Evolutionary conservation across 2,329 filamentous ascomycete species (phyloP).

Genomic region (Monosporascus sp.): DNA sequence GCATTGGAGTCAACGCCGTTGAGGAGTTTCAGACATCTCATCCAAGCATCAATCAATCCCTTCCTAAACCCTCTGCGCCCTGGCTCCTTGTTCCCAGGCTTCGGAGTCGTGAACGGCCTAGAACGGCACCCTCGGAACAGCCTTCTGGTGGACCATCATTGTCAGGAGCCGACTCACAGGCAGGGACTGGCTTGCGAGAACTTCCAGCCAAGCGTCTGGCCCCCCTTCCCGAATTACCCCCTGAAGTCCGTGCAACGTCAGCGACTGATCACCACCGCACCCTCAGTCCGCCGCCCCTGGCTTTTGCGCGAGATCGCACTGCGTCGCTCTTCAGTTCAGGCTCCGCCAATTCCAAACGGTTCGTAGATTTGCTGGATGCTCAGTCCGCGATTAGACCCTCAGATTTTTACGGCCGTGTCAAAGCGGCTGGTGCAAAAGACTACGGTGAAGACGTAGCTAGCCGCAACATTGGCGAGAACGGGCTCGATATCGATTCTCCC

Average conservation of each 20-base stretch:
- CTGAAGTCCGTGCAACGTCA: conserved; percentile 13
- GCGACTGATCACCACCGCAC: conserved; percentile 6
- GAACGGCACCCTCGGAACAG: conserved; percentile 26
- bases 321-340: conserved; percentile 29
- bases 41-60: conserved; percentile 19
- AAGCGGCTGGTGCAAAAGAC: conserved; percentile 45
- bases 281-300: conserved; percentile 16
- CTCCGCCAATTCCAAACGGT: conserved; percentile 20
- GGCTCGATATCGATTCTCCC: conserved; percentile 26
- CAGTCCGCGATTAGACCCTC: conserved; percentile 45
- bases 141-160: conserved; percentile 2
- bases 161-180: conserved; percentile 12
- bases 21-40: conserved; percentile 31
- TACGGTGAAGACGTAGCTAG: conserved; percentile 64
- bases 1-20: conserved; percentile 34
- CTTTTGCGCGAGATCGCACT: conserved; percentile 22
- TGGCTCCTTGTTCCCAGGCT: conserved; percentile 24
- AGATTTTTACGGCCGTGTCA: conserved; percentile 43
- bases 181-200: conserved; percentile 5
- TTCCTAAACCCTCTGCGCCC: conserved; percentile 24
- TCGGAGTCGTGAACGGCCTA: conserved; percentile 29
- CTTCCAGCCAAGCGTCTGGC: conserved; percentile 19
- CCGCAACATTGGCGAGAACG: conserved; percentile 46
- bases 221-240: conserved; percentile 19
- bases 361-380: conserved; percentile 54